These are phyloP conservation scores for Rhizoclosmatium globosum DNA, from an alignment of 192 early-diverging fungal species.

Conservation along the genomic window DNA sequence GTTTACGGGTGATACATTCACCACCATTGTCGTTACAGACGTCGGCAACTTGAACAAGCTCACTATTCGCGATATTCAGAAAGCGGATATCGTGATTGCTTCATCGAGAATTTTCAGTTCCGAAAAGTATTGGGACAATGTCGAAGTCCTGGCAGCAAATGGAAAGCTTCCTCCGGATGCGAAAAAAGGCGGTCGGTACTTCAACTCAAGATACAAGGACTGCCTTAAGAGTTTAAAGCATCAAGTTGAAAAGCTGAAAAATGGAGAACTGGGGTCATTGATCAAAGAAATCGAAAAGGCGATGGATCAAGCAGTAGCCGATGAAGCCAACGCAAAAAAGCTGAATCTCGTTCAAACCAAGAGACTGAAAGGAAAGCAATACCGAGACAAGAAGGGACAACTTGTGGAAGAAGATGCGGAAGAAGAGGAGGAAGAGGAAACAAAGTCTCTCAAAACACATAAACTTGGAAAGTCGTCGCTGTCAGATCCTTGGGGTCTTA, in stretches of 20 bases:
- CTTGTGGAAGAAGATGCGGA: slow-evolving; percentile 33
- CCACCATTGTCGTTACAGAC: slow-evolving; percentile 39
- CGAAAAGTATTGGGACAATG: slow-evolving; percentile 46
- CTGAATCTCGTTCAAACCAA: slow-evolving; percentile 29
- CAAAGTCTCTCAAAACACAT: slow-evolving; percentile 18
- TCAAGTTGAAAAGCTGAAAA: slow-evolving; percentile 37
- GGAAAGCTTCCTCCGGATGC: slow-evolving; percentile 39
- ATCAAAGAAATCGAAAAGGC: slow-evolving; percentile 16
- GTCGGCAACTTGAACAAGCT: slow-evolving; percentile 46
- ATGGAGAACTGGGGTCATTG: slow-evolving; percentile 11
- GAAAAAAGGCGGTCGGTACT: slow-evolving; percentile 49
- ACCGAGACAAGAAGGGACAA: slow-evolving; percentile 4
- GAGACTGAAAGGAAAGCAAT: slow-evolving; percentile 37
- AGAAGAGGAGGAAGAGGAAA: slow-evolving; percentile 29
- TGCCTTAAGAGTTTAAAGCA: slow-evolving; percentile 33
- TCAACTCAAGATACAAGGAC: slow-evolving; percentile 42
- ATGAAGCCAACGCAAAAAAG: not conserved
- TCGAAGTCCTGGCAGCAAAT: slow-evolving; percentile 42
- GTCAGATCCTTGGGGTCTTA: slow-evolving; percentile 51
- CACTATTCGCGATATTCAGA: slow-evolving; percentile 45
- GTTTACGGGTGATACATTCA: slow-evolving; percentile 44
- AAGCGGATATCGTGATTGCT: slow-evolving; percentile 53
- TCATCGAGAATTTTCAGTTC: slow-evolving; percentile 41
- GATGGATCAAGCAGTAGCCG: slow-evolving; percentile 25
- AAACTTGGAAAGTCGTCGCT: slow-evolving; percentile 36